Conservation (phyloP, 495 filamentous ascomycete species). For the Penicillium pancosmium region DNA sequence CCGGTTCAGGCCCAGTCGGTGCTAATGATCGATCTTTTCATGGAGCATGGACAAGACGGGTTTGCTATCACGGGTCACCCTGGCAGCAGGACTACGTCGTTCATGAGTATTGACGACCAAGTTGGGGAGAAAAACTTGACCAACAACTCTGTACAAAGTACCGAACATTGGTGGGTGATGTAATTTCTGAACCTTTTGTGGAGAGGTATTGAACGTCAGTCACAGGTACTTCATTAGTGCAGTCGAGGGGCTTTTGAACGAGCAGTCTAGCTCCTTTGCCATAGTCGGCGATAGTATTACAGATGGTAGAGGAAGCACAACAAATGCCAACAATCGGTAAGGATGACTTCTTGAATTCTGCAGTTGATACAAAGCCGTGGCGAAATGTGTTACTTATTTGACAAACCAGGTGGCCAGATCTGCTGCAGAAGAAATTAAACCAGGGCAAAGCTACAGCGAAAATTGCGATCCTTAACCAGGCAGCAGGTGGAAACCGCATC, state of each 20-base stretch:
- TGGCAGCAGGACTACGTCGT: slow-evolving; percentile 67
- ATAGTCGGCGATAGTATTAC: slow-evolving; percentile 78
- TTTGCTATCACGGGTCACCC: slow-evolving; percentile 66
- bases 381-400: neutral
- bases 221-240: slow-evolving; percentile 61
- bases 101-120: slow-evolving; percentile 57
- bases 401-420: slow-evolving; percentile 62
- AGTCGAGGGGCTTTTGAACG: slow-evolving; percentile 59
- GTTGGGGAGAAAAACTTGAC: slow-evolving; percentile 49
- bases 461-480: slow-evolving; percentile 67
- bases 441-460: slow-evolving; percentile 42
- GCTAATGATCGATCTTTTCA: slow-evolving; percentile 62
- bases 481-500: slow-evolving; percentile 72
- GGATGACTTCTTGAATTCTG: neutral
- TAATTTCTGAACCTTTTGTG: too few species aligned
- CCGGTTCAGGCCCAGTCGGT: slow-evolving; percentile 47
- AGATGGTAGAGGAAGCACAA: slow-evolving; percentile 66
- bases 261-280: slow-evolving; percentile 48
- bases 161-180: slow-evolving; percentile 33
- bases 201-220: neutral
- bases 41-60: slow-evolving; percentile 56
- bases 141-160: slow-evolving; percentile 27
- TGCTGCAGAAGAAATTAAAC: slow-evolving; percentile 59
- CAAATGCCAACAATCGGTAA: slow-evolving; percentile 66
- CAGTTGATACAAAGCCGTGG: too few species aligned